Conservation (phyloP, 2,329 filamentous ascomycete genomes). For the Trichophaea hybrida region DNA sequence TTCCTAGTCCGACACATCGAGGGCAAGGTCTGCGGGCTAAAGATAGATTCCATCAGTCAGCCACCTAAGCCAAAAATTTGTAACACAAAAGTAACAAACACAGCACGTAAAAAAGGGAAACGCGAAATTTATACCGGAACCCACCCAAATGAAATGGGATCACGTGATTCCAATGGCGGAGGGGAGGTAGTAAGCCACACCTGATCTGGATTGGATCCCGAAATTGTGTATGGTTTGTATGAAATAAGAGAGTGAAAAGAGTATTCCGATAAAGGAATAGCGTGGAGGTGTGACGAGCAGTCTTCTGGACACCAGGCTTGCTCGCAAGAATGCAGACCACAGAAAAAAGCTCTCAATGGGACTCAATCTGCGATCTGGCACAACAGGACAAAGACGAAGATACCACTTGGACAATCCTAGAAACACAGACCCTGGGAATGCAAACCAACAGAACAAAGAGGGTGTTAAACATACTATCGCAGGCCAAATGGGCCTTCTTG, state of each 20-base stretch:
- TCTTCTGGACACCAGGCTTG: neutral
- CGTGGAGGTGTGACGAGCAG: too few species aligned
- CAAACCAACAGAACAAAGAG: neutral
- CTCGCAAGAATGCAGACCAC: neutral
- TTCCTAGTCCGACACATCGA: slow-evolving; percentile 62
- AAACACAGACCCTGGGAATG: neutral
- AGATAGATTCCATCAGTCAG: neutral
- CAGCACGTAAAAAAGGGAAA: neutral
- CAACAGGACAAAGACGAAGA: too few species aligned
- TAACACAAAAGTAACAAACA: neutral
- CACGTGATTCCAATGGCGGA: neutral
- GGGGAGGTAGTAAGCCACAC: neutral
- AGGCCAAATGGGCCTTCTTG: slow-evolving; percentile 64
- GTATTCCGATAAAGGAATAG: too few species aligned
- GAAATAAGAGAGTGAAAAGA: too few species aligned
- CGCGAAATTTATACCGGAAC: neutral
- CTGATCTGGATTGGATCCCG: neutral
- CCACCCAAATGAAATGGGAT: neutral
- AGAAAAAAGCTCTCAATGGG: neutral
- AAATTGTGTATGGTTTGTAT: neutral
- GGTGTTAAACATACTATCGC: slow-evolving; percentile 32
- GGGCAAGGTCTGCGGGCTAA: slow-evolving; percentile 63
- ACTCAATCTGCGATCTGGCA: too few species aligned
- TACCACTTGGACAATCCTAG: neutral
- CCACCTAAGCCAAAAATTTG: neutral